Evolutionary conservation across 768 basidiomycete species (phyloP), one percentile per base, ranked within the genome.

Genomic region (Russula compacta): DNA sequence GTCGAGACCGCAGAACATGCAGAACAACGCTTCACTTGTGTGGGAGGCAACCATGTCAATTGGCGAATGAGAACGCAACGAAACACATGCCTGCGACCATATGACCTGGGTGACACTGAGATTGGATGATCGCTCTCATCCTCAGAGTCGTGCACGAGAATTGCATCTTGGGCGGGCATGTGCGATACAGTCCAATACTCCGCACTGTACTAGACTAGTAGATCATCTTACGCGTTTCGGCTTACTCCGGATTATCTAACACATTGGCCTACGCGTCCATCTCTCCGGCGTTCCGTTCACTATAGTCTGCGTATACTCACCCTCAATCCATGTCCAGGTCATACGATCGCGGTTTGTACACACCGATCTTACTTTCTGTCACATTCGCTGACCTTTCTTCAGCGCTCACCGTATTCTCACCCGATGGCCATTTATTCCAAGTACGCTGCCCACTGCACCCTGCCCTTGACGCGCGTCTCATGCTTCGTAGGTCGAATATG

Each of bases 351-450:
- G 94, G 93, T 93, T 71, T 50, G 78, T 63, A 39, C n/a, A 36
- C 33, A n/a, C 58, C 2, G 17, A 33, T 6, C 2, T 14, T 39
- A 35, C 36, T 6, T 39, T n/a, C 35, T 10, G 21, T 35, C 19
- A 7, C 44, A 44, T 17, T 59, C 50, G 11, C 59, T 40, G 32
- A 42, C 65, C 62, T n/a, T 33, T 54, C 15, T 12, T 36, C 49
- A 97, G 95, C 95, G 50, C 85, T 98, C 65, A 98, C 95, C 65
- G 93, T 95, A 71, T 95, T 97, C 81, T 97, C 94, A 46, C 95
- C 95, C 61, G 97, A 98, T 78, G 97, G 97, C 17, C 97, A 99
- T 78, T 79, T 99, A 68, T 97, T 98, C 81, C 94, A 98, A 82
- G 94, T 92, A 66, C 35, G 54, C 59, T 10, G 24, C 24, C 24